phyloP scores from a whole-genome alignment of 805 yeast genomes.

The Candida montana region DNA sequence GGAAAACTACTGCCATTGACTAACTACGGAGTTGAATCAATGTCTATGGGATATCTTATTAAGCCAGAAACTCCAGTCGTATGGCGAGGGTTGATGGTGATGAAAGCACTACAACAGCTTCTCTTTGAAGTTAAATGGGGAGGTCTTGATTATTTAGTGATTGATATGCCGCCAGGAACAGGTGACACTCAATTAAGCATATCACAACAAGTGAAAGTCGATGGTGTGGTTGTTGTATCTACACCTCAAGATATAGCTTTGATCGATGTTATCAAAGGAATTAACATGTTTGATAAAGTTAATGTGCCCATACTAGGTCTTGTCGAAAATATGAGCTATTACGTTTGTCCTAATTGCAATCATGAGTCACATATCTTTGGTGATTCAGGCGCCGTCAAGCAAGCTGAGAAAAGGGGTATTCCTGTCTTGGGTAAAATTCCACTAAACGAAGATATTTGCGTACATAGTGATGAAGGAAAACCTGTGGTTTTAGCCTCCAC shows the following conservation, averaged over 20 bases:
- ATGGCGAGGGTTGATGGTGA: conserved; percentile 85
- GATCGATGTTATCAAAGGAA: conserved; percentile 74
- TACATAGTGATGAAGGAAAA: conserved; percentile 56
- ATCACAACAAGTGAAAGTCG: conserved; percentile 70
- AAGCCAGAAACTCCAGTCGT: conserved; percentile 64
- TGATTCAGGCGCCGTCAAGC: conserved; percentile 44
- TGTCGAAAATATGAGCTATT: conserved; percentile 80
- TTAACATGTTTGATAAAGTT: conserved; percentile 70
- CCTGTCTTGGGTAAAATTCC: conserved; percentile 65
- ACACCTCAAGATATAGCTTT: conserved; percentile 86
- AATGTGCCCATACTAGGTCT: conserved; percentile 68
- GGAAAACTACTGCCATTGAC: conserved; percentile 61
- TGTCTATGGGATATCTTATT: conserved; percentile 86
- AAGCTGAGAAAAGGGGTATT: conserved; percentile 43
- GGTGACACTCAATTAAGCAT: conserved; percentile 83
- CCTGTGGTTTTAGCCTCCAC: conserved; percentile 51
- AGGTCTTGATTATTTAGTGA: conserved; percentile 57
- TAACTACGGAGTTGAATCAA: conserved; percentile 73
- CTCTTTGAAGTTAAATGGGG: conserved; percentile 79
- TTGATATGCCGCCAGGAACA: conserved; percentile 91
- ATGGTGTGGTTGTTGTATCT: conserved; percentile 77
- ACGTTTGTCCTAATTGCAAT: conserved; percentile 67
- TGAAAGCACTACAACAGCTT: conserved; percentile 82
- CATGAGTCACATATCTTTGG: conserved; percentile 78
- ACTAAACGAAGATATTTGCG: conserved; percentile 52